Conservation (phyloP, 345 rosid genomes). For the Lagerstroemia speciosa region DNA sequence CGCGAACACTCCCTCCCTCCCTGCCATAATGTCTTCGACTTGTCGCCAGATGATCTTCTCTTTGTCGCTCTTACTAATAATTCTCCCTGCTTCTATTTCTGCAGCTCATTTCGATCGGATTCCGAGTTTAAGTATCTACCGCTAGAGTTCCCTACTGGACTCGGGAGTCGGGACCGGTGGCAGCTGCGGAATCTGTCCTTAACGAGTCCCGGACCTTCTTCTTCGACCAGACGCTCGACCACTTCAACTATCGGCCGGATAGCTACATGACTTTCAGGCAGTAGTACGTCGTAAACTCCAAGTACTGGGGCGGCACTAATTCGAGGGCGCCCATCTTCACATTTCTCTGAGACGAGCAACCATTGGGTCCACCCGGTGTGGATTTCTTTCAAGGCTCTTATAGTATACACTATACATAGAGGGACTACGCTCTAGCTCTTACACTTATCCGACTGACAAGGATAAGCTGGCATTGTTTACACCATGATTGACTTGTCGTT, state of each 20-base stretch:
- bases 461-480: no score
- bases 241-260: conserved; percentile 40
- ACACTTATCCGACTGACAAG: no score
- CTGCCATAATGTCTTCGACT: not conserved
- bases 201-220: conserved; percentile 13
- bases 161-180: not conserved
- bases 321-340: conserved; percentile 39
- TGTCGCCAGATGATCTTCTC: not conserved
- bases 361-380: conserved; percentile 13
- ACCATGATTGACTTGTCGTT: not conserved
- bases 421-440: no score
- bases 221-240: conserved; percentile 42
- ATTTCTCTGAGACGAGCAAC: conserved; percentile 33
- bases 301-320: conserved; percentile 43
- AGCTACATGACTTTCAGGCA: conserved; percentile 47
- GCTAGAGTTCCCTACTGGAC: no score
- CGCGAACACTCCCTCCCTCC: no score
- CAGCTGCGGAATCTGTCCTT: not conserved
- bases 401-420: conserved; percentile 35
- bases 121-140: not conserved
- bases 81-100: not conserved
- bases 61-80: not conserved
- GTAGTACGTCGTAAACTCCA: conserved; percentile 33
- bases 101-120: not conserved
- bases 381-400: conserved; percentile 31